Evolutionary conservation across 306 rosid genomes (phyloP).

Genomic region (Ormosia semicastrata): DNA sequence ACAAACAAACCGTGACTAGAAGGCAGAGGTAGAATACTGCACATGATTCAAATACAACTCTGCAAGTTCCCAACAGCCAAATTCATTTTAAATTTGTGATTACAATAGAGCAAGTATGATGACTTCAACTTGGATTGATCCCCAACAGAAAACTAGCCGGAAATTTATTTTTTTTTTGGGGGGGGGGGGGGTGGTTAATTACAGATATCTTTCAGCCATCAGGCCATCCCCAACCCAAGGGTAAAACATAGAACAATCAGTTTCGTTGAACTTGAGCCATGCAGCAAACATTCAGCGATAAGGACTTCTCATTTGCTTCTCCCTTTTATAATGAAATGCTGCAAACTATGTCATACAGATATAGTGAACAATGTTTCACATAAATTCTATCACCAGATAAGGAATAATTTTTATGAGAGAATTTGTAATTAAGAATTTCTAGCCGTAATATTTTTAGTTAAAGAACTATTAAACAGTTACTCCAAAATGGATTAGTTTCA

Average conservation of each 20-base stretch:
- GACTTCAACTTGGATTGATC: not conserved
- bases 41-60: not conserved
- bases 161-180: no score
- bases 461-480: not conserved
- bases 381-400: not conserved
- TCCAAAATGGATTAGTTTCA: not conserved
- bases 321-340: not conserved
- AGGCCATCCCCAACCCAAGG: not conserved
- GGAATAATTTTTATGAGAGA: not conserved
- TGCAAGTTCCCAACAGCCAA: not conserved
- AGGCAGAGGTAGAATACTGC: not conserved
- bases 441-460: not conserved
- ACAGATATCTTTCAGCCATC: no score
- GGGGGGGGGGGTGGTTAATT: no score
- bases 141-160: not conserved
- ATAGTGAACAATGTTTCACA: not conserved
- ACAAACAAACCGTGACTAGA: conserved; percentile 12
- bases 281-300: not conserved
- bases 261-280: not conserved
- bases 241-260: not conserved
- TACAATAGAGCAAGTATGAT: not conserved
- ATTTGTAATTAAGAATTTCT: not conserved
- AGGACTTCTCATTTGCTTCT: not conserved
- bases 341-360: not conserved
- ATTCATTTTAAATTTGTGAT: not conserved